Conservation (phyloP, 768 basidiomycete species). For the Rubroboletus satanas region DNA sequence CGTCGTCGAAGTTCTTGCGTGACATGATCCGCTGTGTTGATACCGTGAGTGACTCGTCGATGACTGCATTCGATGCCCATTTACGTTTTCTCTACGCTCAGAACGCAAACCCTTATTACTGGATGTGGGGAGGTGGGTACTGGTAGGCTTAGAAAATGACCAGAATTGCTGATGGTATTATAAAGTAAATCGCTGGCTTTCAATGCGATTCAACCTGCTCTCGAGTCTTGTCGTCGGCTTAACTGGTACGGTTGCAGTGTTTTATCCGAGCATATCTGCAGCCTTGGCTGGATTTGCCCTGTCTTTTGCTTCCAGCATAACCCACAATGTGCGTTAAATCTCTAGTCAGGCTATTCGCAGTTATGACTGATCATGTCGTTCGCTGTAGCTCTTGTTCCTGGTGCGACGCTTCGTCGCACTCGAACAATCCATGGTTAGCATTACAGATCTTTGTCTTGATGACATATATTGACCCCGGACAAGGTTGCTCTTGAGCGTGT, state of each 20-base stretch:
- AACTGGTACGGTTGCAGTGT: constrained; percentile 62
- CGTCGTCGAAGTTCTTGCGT: constrained; percentile 78
- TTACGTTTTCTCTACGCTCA: constrained; percentile 16
- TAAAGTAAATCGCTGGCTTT: constrained; percentile 86
- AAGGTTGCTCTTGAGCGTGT: constrained; percentile 85
- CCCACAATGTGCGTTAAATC: constrained; percentile 48
- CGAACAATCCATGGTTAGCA: constrained; percentile 83
- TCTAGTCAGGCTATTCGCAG: background rate
- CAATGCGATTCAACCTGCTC: constrained; percentile 80
- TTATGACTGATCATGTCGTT: constrained; percentile 16
- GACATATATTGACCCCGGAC: background rate
- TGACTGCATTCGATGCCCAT: background rate
- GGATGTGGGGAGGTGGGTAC: constrained; percentile 81
- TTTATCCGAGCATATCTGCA: constrained; percentile 70
- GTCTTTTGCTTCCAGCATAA: constrained; percentile 77
- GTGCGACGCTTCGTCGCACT: constrained; percentile 82
- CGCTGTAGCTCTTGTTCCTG: constrained; percentile 52
- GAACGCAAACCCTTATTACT: constrained; percentile 75
- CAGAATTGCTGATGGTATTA: constrained; percentile 7
- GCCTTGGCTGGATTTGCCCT: constrained; percentile 84
- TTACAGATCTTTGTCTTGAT: background rate
- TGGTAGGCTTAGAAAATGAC: background rate
- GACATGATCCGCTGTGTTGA: constrained; percentile 83
- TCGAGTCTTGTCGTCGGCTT: constrained; percentile 70
- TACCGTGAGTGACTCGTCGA: constrained; percentile 47